A percentile compares a stretch with the other conserved stretches of the same genome.
Evolutionary conservation across 352 stramenopile genomes (phyloP).

Genomic region (Globisporangium paddicum): DNA sequence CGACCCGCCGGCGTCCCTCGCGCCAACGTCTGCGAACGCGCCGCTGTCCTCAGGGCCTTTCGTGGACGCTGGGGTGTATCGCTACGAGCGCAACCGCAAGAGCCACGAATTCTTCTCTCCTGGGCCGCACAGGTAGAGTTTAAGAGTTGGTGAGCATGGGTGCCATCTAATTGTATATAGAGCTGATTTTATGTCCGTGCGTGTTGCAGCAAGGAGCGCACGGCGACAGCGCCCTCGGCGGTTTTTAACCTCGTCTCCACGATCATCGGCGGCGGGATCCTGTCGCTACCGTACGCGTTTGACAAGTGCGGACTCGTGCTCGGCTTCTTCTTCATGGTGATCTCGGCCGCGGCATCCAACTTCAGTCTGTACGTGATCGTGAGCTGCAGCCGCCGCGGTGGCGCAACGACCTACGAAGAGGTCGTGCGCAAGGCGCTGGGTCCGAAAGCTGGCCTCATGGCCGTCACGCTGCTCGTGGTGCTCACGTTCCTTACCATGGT

Average conservation of each 20-base stretch:
- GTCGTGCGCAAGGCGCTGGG: slow-evolving; percentile 78
- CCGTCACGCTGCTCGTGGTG: slow-evolving; percentile 81
- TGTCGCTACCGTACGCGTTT: slow-evolving; percentile 86
- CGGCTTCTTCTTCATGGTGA: slow-evolving; percentile 72
- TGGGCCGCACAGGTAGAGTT: slow-evolving; percentile 41
- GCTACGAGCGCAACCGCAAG: slow-evolving; percentile 61
- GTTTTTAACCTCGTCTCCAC: slow-evolving; percentile 88
- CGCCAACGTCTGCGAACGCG: slow-evolving; percentile 2
- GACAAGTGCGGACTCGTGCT: slow-evolving; percentile 83
- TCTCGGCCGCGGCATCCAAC: slow-evolving; percentile 66
- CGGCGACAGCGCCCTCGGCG: slow-evolving; percentile 59
- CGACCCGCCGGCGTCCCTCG: not conserved
- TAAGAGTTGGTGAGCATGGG: not conserved
- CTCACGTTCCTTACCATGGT: slow-evolving; percentile 95
- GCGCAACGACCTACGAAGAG: slow-evolving; percentile 83
- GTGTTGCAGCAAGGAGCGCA: slow-evolving; percentile 51
- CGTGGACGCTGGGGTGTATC: slow-evolving; percentile 64
- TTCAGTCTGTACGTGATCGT: slow-evolving; percentile 87
- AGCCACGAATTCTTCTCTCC: slow-evolving; percentile 81
- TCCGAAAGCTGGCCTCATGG: slow-evolving; percentile 50
- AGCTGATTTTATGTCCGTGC: too few relatives aligned
- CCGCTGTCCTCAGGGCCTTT: slow-evolving; percentile 19
- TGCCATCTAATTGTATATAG: too few relatives aligned
- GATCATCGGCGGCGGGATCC: slow-evolving; percentile 82
- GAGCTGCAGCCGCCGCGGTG: slow-evolving; percentile 81